Percentiles rank a stretch among this genome's conserved stretches.
phyloP scores from a whole-genome alignment of 1,139 yeast species.

The Candida sanyaensis region DNA sequence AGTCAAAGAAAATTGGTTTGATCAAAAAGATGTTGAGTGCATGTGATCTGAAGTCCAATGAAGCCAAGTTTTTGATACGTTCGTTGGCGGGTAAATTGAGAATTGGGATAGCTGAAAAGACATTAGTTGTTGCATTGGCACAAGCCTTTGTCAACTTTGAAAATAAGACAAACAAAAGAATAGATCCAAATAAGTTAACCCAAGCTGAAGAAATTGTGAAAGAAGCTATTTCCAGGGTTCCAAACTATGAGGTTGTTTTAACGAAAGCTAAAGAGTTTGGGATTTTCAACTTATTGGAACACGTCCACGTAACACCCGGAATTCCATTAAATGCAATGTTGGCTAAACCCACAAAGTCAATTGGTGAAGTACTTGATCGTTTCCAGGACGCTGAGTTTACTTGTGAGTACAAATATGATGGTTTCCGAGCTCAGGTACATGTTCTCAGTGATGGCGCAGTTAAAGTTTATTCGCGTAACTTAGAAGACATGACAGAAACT shows the following conservation, averaged over 20 bases:
- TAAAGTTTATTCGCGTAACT: constrained; percentile 85
- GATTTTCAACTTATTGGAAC: constrained; percentile 59
- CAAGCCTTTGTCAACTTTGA: constrained; percentile 78
- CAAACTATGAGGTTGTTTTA: constrained; percentile 82
- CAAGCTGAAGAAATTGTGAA: constrained; percentile 77
- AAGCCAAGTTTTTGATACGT: constrained; percentile 87
- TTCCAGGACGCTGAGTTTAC: constrained; percentile 86
- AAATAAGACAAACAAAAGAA: constrained; percentile 18
- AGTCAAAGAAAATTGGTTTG: constrained; percentile 68
- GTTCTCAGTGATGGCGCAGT: constrained; percentile 66
- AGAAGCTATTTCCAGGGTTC: constrained; percentile 89
- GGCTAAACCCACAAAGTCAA: constrained; percentile 95
- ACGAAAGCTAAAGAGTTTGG: constrained; percentile 69
- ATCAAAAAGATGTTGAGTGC: constrained; percentile 86
- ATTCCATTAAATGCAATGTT: constrained; percentile 97
- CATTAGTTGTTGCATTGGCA: constrained; percentile 80
- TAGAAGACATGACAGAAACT: constrained; percentile 95
- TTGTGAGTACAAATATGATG: constrained; percentile 96
- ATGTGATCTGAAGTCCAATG: constrained; percentile 67
- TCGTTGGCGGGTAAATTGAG: constrained; percentile 91
- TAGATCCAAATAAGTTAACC: constrained; percentile 43
- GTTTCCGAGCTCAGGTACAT: constrained; percentile 97
- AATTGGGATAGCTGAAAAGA: constrained; percentile 92
- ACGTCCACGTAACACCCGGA: constrained; percentile 83
- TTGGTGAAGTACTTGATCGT: constrained; percentile 85